Percentiles rank a stretch among this genome's conserved stretches.
Conservation (phyloP, 164 flowering plant species). For the Dillenia turbinata region DNA sequence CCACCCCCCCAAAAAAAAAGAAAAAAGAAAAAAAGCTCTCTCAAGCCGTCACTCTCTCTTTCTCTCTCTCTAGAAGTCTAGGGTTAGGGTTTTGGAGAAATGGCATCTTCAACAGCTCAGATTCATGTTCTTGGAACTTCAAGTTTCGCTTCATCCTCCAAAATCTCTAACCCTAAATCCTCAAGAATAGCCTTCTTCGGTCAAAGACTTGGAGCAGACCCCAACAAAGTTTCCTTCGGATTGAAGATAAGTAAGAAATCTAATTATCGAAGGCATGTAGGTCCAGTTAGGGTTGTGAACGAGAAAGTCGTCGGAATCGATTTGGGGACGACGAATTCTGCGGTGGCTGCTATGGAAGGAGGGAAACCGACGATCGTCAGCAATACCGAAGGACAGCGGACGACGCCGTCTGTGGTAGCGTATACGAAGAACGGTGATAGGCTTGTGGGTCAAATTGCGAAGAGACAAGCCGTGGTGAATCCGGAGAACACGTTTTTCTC, state of each 20-base stretch:
- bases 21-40: too few relatives aligned
- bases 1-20: slow-evolving; percentile 1
- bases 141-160: slow-evolving; percentile 15
- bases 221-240: slow-evolving; percentile 3
- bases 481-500: slow-evolving; percentile 88
- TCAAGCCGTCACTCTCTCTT: not conserved
- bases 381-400: slow-evolving; percentile 68
- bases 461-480: slow-evolving; percentile 90
- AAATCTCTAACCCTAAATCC: not conserved
- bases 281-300: slow-evolving; percentile 37
- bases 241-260: slow-evolving; percentile 12
- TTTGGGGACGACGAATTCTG: slow-evolving; percentile 65
- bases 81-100: slow-evolving; percentile 12
- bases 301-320: slow-evolving; percentile 74
- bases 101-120: slow-evolving; percentile 48
- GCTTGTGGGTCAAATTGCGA: slow-evolving; percentile 93
- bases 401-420: slow-evolving; percentile 96
- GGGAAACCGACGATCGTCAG: slow-evolving; percentile 81
- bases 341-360: slow-evolving; percentile 75
- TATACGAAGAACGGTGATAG: slow-evolving; percentile 85
- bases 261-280: slow-evolving; percentile 8
- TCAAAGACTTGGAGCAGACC: slow-evolving; percentile 8
- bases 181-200: slow-evolving; percentile 34
- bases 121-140: slow-evolving; percentile 34
- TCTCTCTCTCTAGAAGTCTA: not conserved